These are phyloP conservation scores for sunflower (Helianthus annuus) DNA, from an alignment of 129 eudicot genomes.

Conservation along the genomic window HanXRQr2.0-SUNRISE NC_035435.2:97405052-97405551, in stretches of 20 bases:
- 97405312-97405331: too few species aligned
- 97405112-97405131: slow-evolving; percentile 7
- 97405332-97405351: too few species aligned
- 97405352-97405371: slow-evolving; percentile 51
- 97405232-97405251: slow-evolving; percentile 41
- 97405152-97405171: slow-evolving; percentile 37
- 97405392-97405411: slow-evolving; percentile 42
- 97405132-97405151: not conserved
- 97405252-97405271: slow-evolving; percentile 52
- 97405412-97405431: slow-evolving; percentile 53
- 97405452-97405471: not conserved
- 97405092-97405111: not conserved
- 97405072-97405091: not conserved
- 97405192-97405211: slow-evolving; percentile 40
- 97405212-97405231: slow-evolving; percentile 48
- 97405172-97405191: slow-evolving; percentile 50
- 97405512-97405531: slow-evolving; percentile 55
- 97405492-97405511: not conserved
- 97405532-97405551: slow-evolving; percentile 50
- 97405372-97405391: slow-evolving; percentile 52
- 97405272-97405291: slow-evolving; percentile 36
- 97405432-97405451: not conserved
- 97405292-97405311: too few species aligned
- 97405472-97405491: not conserved
- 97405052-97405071: not conserved